Evolutionary conservation across 139 green algal genomes (phyloP), one percentile per base, ranked within the genome.

Genomic region (Tetradesmus lagerheimii): DNA sequence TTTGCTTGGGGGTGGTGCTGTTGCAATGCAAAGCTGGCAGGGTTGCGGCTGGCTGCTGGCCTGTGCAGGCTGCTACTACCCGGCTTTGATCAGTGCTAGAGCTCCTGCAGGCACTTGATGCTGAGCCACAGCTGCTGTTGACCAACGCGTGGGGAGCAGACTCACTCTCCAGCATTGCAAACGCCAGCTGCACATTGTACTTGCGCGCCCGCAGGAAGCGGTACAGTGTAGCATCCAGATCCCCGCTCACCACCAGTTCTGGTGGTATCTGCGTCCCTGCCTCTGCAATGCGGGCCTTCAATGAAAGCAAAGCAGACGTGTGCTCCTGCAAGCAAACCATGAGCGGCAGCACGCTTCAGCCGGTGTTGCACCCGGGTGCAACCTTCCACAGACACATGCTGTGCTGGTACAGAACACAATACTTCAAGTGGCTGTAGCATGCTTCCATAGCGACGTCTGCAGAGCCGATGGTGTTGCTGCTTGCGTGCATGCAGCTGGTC

Each of bases 181-280:
- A 83, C 3, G 88, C 80, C 14, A 45, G 38, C 34, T 91, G 77
- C 41, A 91, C 64, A 47, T 91, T 88, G 43, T 76, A 88, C 43
- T 91, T 91, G 31, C 88, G 80, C 27, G 88, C 88, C 14, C 88
- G 66, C 43, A 91, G 14, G 80, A 91, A 91, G 20, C 88, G 88
- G 11, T 41, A 25, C 27, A 88, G 80, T 45, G 80, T 91, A 8
- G 88, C 80, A 79, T 91, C 77, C 12, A 87, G 25, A 23, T 91
- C 87, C 4, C 39, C n/a, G 18, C 74, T 74, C 23, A 87, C 39
- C 14, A 91, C 27, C 11, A 91, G 18, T 16, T 50, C 77, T 20
- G 57, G 47, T 29, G 87, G 77, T 27, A 91, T 50, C 38, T 50
- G 45, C 57, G 83, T 0, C 14, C 67, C 66, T 43, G 38, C 66